These are phyloP conservation scores for Neofusicoccum laricinum DNA, from an alignment of 2,329 filamentous ascomycete genomes.

Conservation along the genomic window DNA sequence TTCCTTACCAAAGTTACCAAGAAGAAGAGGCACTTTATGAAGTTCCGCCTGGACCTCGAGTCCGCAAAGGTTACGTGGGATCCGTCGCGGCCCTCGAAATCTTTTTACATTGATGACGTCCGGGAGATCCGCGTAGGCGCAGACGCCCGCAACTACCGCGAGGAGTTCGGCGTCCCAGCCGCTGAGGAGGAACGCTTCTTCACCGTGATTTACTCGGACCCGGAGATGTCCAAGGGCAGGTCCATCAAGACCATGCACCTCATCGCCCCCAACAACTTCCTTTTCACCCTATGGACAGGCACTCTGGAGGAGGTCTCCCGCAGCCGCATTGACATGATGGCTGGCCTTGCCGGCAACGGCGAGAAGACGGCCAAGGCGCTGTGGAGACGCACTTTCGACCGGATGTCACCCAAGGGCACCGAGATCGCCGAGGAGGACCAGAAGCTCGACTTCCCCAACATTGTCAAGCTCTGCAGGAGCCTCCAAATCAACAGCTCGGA, in stretches of 20 bases:
- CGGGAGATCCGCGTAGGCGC: slow-evolving; percentile 80
- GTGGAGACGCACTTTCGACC: slow-evolving; percentile 82
- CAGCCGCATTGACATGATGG: slow-evolving; percentile 86
- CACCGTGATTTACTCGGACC: slow-evolving; percentile 81
- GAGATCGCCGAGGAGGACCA: slow-evolving; percentile 58
- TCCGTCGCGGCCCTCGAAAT: slow-evolving; percentile 71
- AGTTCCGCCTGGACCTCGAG: slow-evolving; percentile 76
- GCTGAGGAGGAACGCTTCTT: slow-evolving; percentile 74
- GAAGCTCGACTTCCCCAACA: slow-evolving; percentile 71
- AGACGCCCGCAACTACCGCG: slow-evolving; percentile 84
- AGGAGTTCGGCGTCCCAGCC: slow-evolving; percentile 72
- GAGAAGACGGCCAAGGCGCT: slow-evolving; percentile 80
- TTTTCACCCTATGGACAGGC: slow-evolving; percentile 75
- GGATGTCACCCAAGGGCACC: slow-evolving; percentile 55
- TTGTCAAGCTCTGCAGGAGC: slow-evolving; percentile 81
- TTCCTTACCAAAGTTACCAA: slow-evolving; percentile 79
- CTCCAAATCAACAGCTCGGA: slow-evolving; percentile 89
- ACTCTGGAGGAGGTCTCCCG: slow-evolving; percentile 81
- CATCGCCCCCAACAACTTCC: slow-evolving; percentile 70
- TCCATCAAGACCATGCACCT: slow-evolving; percentile 79
- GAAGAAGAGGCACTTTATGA: slow-evolving; percentile 75
- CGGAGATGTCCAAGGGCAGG: slow-evolving; percentile 70
- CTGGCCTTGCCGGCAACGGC: slow-evolving; percentile 70
- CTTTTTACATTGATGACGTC: slow-evolving; percentile 92
- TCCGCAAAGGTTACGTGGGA: slow-evolving; percentile 89